Evolutionary conservation across 306 rosid genomes (phyloP).

Genomic region (Castanea sativa): DNA sequence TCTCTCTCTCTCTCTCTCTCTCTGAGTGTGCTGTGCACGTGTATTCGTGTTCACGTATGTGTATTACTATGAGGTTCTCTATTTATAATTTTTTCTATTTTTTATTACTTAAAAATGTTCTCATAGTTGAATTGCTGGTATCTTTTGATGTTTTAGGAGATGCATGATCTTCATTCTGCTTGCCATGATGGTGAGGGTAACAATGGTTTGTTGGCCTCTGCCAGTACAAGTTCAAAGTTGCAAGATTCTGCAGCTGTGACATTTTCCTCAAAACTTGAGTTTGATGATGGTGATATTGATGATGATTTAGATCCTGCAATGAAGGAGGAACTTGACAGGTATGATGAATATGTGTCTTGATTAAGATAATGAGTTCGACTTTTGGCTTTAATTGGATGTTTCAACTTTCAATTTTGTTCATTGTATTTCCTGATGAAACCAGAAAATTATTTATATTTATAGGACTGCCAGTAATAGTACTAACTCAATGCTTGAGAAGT

Average conservation of each 20-base stretch:
- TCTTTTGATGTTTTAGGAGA: slow-evolving; percentile 46
- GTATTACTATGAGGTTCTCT: not conserved
- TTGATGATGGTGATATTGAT: slow-evolving; percentile 64
- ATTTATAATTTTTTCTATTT: not conserved
- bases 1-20: slow-evolving; percentile 7
- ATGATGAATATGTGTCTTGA: slow-evolving; percentile 21
- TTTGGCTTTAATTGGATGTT: not conserved
- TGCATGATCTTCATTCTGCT: slow-evolving; percentile 41
- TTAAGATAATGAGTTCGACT: not conserved
- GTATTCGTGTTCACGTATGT: not conserved
- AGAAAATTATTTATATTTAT: not conserved
- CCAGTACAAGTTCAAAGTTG: slow-evolving; percentile 47
- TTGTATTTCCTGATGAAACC: not conserved
- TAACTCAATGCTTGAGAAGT: not conserved
- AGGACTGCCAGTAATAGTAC: not conserved
- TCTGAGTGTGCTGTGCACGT: not conserved
- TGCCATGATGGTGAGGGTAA: slow-evolving; percentile 42
- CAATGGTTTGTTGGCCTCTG: slow-evolving; percentile 37
- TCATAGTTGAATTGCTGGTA: slow-evolving; percentile 9
- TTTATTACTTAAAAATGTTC: slow-evolving; percentile 8
- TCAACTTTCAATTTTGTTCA: not conserved
- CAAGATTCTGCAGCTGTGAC: slow-evolving; percentile 44
- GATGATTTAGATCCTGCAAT: slow-evolving; percentile 88
- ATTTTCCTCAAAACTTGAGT: slow-evolving; percentile 58
- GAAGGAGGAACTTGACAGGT: slow-evolving; percentile 93